Conservation (phyloP, 495 filamentous ascomycete genomes). For the Penicillium canescens region DNA sequence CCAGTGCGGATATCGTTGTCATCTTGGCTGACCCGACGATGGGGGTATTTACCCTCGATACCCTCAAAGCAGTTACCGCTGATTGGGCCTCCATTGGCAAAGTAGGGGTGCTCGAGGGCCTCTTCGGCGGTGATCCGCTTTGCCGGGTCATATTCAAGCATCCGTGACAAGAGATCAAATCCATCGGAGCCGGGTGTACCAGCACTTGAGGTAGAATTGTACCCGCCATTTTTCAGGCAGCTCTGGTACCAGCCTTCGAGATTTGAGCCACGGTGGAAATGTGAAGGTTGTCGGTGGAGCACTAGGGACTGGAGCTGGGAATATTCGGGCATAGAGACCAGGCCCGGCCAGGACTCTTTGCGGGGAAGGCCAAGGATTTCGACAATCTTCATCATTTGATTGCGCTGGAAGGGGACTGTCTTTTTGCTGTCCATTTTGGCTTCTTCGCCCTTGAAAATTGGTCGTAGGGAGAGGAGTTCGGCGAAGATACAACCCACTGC, state of each 20-base stretch:
- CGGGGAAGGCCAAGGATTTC: conserved; percentile 90
- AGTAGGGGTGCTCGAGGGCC: conserved; percentile 87
- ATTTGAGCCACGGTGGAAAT: conserved; percentile 47
- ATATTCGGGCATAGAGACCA: conserved; percentile 81
- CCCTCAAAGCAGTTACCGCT: conserved; percentile 88
- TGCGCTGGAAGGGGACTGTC: conserved; percentile 93
- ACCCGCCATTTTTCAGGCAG: conserved; percentile 58
- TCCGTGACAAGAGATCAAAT: conserved; percentile 72
- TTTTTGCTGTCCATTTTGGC: conserved; percentile 99
- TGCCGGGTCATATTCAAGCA: conserved; percentile 92
- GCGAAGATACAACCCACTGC: conserved; percentile 98
- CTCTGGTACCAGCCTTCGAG: conserved; percentile 68
- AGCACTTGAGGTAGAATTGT: conserved; percentile 46
- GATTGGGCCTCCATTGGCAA: conserved; percentile 64
- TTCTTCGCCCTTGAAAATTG: conserved; percentile 98
- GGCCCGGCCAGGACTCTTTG: conserved; percentile 84
- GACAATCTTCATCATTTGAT: conserved; percentile 98
- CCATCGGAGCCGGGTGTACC: conserved; percentile 71
- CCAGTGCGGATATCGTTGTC: conserved; percentile 89
- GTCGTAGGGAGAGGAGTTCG: conserved; percentile 83
- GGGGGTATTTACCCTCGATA: conserved; percentile 81
- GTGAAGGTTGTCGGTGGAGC: conserved; percentile 39
- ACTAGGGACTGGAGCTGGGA: conserved; percentile 67
- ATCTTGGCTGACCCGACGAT: conserved; percentile 85
- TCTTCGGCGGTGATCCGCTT: conserved; percentile 81